Conservation (phyloP, 2,329 filamentous ascomycete genomes). For the Trichoderma sp. region DNA sequence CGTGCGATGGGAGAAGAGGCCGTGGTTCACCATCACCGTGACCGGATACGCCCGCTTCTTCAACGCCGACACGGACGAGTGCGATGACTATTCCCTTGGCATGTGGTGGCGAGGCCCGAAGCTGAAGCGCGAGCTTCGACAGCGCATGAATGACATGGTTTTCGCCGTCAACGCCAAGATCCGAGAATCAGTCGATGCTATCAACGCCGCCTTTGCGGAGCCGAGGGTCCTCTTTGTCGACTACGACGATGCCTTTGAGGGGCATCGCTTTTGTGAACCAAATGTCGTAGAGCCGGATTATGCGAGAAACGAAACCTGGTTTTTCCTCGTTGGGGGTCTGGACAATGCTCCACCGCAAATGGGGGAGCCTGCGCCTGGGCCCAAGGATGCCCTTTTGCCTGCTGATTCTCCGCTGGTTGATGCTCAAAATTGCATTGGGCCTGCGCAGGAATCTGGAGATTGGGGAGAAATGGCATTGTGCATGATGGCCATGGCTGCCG, state of each 20-base stretch:
- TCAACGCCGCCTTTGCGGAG: conserved; percentile 42
- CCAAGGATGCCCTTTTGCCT: conserved; percentile 30
- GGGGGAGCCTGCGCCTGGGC: not conserved
- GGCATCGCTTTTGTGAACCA: conserved; percentile 49
- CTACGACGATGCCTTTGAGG: conserved; percentile 47
- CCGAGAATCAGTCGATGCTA: conserved; percentile 36
- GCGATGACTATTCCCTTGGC: conserved; percentile 48
- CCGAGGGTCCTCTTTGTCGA: conserved; percentile 48
- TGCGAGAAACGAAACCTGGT: conserved; percentile 47
- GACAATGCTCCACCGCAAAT: conserved; percentile 39
- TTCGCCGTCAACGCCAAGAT: conserved; percentile 46
- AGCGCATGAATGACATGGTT: conserved; percentile 49
- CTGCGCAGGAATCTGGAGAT: conserved; percentile 41
- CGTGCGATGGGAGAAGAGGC: conserved; percentile 48
- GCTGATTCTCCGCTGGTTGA: conserved; percentile 40
- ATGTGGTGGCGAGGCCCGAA: conserved; percentile 49
- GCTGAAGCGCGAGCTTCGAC: conserved; percentile 43
- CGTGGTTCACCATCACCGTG: conserved; percentile 46
- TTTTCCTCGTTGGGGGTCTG: conserved; percentile 49
- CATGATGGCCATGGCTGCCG: conserved; percentile 47
- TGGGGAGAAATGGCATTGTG: conserved; percentile 48
- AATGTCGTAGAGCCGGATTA: conserved; percentile 48
- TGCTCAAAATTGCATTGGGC: conserved; percentile 40
- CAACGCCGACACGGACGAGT: conserved; percentile 46
- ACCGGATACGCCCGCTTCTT: conserved; percentile 54